These are phyloP conservation scores for Cladorrhinum sp. DNA, from an alignment of 2,329 filamentous ascomycete genomes.

Conservation along the genomic window DNA sequence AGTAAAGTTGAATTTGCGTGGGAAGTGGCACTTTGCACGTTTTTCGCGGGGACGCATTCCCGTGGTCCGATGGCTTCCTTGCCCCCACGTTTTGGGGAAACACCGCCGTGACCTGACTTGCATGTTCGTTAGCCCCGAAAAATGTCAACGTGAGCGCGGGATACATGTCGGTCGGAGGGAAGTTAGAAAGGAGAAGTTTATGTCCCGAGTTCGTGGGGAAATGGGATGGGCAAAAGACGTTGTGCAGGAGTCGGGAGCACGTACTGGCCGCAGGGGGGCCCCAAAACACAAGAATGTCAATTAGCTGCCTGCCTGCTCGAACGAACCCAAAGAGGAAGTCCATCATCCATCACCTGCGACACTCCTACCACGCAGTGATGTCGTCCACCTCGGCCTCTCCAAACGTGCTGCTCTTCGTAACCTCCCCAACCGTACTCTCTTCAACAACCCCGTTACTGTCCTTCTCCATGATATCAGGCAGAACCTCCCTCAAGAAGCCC, in stretches of 20 bases:
- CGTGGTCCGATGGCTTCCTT: no score
- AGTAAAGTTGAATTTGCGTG: not conserved
- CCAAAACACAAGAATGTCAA: not conserved
- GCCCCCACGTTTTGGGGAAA: no score
- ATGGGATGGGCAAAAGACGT: no score
- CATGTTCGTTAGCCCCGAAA: no score
- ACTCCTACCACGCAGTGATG: slow-evolving; percentile 64
- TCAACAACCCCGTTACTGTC: slow-evolving; percentile 47
- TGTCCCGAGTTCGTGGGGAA: no score
- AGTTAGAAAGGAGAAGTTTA: no score
- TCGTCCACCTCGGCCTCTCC: slow-evolving; percentile 95
- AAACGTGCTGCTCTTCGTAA: slow-evolving; percentile 87
- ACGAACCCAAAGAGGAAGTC: not conserved
- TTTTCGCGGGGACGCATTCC: not conserved
- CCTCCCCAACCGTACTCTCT: slow-evolving; percentile 51
- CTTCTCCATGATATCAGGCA: slow-evolving; percentile 84
- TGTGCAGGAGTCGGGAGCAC: no score
- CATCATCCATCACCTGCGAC: not conserved
- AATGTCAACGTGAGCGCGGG: no score
- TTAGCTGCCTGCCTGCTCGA: not conserved
- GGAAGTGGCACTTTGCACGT: not conserved
- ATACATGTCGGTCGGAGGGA: no score
- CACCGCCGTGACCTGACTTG: no score
- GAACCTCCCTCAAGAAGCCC: slow-evolving; percentile 73
- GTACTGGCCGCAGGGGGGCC: no score